A percentile compares a stretch with the other conserved stretches of the same genome.
Conservation (phyloP, 306 rosid genomes). For the Acacia melanoxylon region DNA sequence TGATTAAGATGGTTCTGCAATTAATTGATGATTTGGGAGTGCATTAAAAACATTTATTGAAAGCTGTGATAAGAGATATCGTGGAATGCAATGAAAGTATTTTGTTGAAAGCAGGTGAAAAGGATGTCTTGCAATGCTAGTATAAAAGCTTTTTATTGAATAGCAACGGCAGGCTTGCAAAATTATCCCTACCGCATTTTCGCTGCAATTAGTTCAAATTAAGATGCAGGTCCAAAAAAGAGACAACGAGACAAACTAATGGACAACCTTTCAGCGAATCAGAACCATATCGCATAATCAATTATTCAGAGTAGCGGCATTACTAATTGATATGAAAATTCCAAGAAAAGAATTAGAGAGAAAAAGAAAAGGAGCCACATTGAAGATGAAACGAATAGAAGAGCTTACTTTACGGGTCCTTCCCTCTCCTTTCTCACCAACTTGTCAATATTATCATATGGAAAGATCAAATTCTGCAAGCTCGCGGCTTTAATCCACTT, state of each 20-base stretch:
- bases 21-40: slow-evolving; percentile 1
- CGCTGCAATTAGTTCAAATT: slow-evolving; percentile 3
- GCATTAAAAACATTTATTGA: slow-evolving; percentile 10
- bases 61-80: background rate
- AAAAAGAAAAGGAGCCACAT: background rate
- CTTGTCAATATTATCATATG: slow-evolving; percentile 80
- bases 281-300: background rate
- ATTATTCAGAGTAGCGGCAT: background rate
- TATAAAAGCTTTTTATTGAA: slow-evolving; percentile 10
- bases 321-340: background rate
- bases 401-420: slow-evolving; percentile 83
- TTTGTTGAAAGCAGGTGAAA: background rate
- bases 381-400: background rate
- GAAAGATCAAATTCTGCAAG: slow-evolving; percentile 89
- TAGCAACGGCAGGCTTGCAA: slow-evolving; percentile 2
- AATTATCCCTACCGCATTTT: background rate
- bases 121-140: slow-evolving; percentile 16
- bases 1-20: background rate
- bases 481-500: slow-evolving; percentile 90
- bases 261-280: background rate
- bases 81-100: slow-evolving; percentile 15
- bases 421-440: slow-evolving; percentile 79
- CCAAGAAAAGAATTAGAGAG: background rate
- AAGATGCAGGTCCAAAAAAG: slow-evolving; percentile 14
- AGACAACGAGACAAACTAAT: background rate